Evolutionary conservation across 2,329 filamentous ascomycete species (phyloP), one percentile per base, ranked within the genome.

Genomic region (Drechslerella dactyloides): DNA sequence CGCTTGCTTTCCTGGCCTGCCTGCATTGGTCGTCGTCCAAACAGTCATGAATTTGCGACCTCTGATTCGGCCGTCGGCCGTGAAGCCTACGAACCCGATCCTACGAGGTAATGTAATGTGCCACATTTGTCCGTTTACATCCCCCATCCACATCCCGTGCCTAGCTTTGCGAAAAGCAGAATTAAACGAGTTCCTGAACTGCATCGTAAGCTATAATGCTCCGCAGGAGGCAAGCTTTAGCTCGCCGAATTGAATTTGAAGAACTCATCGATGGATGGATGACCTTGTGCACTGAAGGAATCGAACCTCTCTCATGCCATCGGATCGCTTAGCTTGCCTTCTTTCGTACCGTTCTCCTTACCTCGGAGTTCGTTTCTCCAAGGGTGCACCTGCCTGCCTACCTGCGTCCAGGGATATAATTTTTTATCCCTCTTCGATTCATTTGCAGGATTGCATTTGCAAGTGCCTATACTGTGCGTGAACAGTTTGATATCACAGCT

Each of bases 281-380:
- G 17, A 48, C n/a, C 44, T 48, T 10, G 44, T 19, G 19, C 8
- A 4, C 8, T 21, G 7, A 17, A 48, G 2, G n/a, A 17, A 5
- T 5, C 5, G 40, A 44, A 8, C 21, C 19, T 21, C 11, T 33
- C 15, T 48, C 44, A 48, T 48, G 44, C 48, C 50, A 27, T n/a
- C 46, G 17, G 48, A 65, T 63, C 68, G 68, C 68, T 72, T 72
- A 72, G 58, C 60, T 57, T 72, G 30, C 15, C 68, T 60, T 51
- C 44, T 60, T 72, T 72, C 23, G 68, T 65, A 53, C 55, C 40
- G 44, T 17, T 61, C n/a, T 48, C 44, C 8, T 21, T 19, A 48
- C 44, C 44, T 60, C 60, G 68, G 68, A 65, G 23, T 65, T 63
- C 59, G 54, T 64, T 62, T 35, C 66, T 70, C 54, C 66, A 70